These are phyloP conservation scores for Hawksworthiomyces lignivorus DNA, from an alignment of 2,329 filamentous ascomycete genomes.

Conservation along the genomic window DNA sequence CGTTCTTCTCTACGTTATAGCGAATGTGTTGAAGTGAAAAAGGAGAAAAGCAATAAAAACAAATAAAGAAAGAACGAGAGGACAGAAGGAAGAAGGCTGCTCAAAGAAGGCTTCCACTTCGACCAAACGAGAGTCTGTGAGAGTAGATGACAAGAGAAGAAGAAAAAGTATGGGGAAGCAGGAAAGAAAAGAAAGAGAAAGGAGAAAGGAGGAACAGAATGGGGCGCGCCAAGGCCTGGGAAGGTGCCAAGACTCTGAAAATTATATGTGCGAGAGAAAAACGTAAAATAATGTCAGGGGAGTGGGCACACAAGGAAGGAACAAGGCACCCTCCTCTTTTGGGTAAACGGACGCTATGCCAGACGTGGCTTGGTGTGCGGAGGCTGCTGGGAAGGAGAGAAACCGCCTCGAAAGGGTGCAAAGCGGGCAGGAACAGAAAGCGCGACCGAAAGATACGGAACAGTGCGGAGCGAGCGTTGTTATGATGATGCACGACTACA, in stretches of 20 bases:
- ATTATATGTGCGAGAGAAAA: background rate
- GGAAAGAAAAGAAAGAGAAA: conserved; percentile 1
- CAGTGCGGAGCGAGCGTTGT: no score
- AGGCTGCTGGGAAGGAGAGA: no score
- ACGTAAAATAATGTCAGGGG: background rate
- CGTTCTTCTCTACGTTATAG: conserved; percentile 6
- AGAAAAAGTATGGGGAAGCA: background rate
- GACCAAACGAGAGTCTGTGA: no score
- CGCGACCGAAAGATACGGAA: no score
- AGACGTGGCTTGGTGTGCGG: background rate
- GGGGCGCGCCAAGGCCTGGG: no score
- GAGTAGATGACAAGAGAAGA: background rate
- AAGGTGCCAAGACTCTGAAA: conserved; percentile 5
- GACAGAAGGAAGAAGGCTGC: background rate
- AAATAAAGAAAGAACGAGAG: background rate
- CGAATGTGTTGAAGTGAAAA: conserved; percentile 4
- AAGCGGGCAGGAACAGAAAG: no score
- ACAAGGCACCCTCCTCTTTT: background rate
- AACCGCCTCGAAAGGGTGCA: no score
- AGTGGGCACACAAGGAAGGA: no score
- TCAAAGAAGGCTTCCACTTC: no score
- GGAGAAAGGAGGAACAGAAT: background rate
- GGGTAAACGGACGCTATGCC: background rate
- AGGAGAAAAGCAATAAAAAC: background rate
- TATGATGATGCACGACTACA: no score